Percentiles rank a stretch among this genome's conserved stretches.
phyloP scores from a whole-genome alignment of 306 rosid species.

The Arachis stenosperma region DNA sequence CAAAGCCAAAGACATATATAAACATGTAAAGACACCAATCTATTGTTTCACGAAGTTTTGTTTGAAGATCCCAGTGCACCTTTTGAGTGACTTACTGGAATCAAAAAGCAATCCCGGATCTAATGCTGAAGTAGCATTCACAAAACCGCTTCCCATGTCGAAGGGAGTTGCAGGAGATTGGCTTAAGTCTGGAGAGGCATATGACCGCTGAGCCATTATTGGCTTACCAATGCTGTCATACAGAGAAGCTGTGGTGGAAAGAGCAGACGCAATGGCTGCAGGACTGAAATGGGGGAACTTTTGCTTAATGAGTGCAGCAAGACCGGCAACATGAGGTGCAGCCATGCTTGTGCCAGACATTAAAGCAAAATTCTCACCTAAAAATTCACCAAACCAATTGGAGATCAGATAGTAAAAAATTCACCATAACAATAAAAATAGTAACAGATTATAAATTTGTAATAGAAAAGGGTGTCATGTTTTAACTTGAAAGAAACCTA shows the following conservation, averaged over 20 bases:
- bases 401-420: constrained; percentile 25
- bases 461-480: constrained; percentile 2
- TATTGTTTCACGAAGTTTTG: no score
- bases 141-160: constrained; percentile 98
- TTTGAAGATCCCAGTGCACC: neutral
- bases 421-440: constrained; percentile 6
- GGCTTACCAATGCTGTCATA: constrained; percentile 64
- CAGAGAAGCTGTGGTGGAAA: constrained; percentile 82
- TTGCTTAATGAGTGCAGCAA: constrained; percentile 87
- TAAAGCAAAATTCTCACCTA: constrained; percentile 97
- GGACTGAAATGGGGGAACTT: constrained; percentile 80
- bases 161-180: constrained; percentile 94
- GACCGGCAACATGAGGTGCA: constrained; percentile 98
- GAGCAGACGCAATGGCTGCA: constrained; percentile 84
- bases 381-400: neutral
- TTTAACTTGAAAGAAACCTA: constrained; percentile 11
- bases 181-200: constrained; percentile 58
- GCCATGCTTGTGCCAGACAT: constrained; percentile 99
- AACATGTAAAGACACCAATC: no score
- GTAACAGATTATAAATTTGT: neutral
- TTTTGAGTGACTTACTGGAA: constrained; percentile 61
- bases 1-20: constrained; percentile 23
- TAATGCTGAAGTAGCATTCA: constrained; percentile 84
- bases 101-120: constrained; percentile 86
- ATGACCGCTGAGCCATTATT: constrained; percentile 81